A percentile compares a stretch with the other conserved stretches of the same genome.
Evolutionary conservation across 352 stramenopile species (phyloP).

Genomic region (Phytophthora niederhauseri): DNA sequence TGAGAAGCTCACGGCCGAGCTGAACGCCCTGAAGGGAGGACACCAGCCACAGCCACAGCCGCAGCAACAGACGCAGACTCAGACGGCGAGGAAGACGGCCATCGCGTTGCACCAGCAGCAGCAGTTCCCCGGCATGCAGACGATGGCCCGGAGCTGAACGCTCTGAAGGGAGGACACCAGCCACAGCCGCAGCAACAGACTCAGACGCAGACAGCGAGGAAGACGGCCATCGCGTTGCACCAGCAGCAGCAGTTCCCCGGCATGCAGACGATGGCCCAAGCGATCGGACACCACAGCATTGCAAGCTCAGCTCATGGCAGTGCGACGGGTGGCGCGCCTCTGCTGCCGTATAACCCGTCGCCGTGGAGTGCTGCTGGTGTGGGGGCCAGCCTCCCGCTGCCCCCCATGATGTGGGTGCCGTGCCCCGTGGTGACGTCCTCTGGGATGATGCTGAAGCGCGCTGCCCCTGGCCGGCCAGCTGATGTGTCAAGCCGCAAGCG

Average conservation of each 20-base stretch:
- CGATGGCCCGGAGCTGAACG: slow-evolving; percentile 36
- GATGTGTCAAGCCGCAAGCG: slow-evolving; percentile 23
- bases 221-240: slow-evolving; percentile 20
- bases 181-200: slow-evolving; percentile 10
- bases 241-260: slow-evolving; percentile 18
- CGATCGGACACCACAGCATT: slow-evolving; percentile 13
- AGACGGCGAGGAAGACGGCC: slow-evolving; percentile 13
- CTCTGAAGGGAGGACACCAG: slow-evolving; percentile 18
- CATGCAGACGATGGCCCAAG: slow-evolving; percentile 10
- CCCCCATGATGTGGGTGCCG: slow-evolving; percentile 50
- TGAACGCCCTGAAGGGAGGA: slow-evolving; percentile 31
- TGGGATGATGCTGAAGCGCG: slow-evolving; percentile 22
- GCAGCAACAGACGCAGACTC: too few species aligned
- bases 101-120: slow-evolving; percentile 17
- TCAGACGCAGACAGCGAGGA: slow-evolving; percentile 8
- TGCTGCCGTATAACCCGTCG: slow-evolving; percentile 36
- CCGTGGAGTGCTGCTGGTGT: slow-evolving; percentile 24
- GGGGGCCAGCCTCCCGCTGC: slow-evolving; percentile 29
- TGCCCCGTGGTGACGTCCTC: slow-evolving; percentile 38
- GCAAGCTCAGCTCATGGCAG: neutral
- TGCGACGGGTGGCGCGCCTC: neutral
- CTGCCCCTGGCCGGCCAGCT: slow-evolving; percentile 11
- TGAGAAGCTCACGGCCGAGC: slow-evolving; percentile 51
- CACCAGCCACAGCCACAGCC: neutral
- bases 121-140: slow-evolving; percentile 16